Base-by-base conservation (phyloP, 306 rosid species). In the Comarum palustre region DNA sequence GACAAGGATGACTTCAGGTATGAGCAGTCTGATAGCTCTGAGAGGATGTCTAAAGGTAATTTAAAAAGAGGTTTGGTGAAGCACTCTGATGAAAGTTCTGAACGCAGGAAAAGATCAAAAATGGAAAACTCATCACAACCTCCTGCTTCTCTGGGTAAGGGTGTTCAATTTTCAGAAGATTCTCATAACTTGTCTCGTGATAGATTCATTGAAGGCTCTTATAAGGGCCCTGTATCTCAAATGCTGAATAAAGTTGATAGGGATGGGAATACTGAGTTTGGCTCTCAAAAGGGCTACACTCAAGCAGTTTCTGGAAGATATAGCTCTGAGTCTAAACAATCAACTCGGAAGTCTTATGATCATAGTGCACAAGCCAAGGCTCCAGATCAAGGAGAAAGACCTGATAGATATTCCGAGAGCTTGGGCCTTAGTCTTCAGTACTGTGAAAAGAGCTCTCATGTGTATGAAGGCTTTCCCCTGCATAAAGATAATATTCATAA, bases 1-100 rank as follows among this genome's bases (percentile, higher is more conserved):
- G 78, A 80, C 51, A 85, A 80, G 73, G 91, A 83, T 47, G 82
- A 80, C 80, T 67, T 72, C 62, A 83, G 84, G 83, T 79, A 74
- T 75, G 96, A 88, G 51, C 91, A 76, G 73, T 83, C 88, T 84
- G 95, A 89, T 77, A 90, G 85, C 80, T 81, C 89, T 74, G 96
- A 84, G 78, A 87, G 83, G 82, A 71, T 69, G 60, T 83, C 85
- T 61, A 88, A 75, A 82, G 90, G 88, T 62, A 94, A 84, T 79
- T 78, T 73, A 69, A 94, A 87, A 87, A 86, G 85, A 77, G 83
- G 71, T 77, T 81, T 84, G 78, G 65, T 65, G 76, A 90, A 80
- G 82, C 82, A 72, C 64, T 41, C 76, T 24, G 86, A 84, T 47
- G 94, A 86, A 68, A 89, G 80, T 48, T 75, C 78, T 54, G 89